Percentiles rank a stretch among this genome's conserved stretches.
Conservation (phyloP, 129 eudicot genomes). For the Helichrysum umbraculigerum region DNA sequence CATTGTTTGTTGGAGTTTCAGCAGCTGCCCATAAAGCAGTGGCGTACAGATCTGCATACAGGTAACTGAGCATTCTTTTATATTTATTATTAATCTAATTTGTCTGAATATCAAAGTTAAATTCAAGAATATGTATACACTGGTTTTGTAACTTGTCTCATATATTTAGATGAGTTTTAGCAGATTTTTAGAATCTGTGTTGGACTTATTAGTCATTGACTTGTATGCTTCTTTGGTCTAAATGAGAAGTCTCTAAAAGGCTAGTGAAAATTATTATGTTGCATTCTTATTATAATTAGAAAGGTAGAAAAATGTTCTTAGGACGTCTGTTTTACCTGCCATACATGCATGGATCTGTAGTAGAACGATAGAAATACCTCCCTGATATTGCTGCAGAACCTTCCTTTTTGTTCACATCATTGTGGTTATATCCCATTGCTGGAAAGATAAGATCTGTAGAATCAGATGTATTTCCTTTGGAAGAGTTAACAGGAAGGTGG, state of each 20-base stretch:
- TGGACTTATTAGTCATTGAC: not conserved
- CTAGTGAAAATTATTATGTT: not conserved
- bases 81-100: not conserved
- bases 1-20: conserved; percentile 73
- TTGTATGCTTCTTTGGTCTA: not conserved
- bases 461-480: conserved; percentile 38
- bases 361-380: conserved; percentile 71
- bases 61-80: conserved; percentile 48
- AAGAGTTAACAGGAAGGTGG: conserved; percentile 39
- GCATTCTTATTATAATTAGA: not conserved
- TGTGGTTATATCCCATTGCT: conserved; percentile 67
- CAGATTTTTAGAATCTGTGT: too few species aligned
- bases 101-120: not conserved
- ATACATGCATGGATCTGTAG: conserved; percentile 84
- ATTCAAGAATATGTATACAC: not conserved
- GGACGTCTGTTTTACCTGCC: conserved; percentile 56
- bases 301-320: not conserved
- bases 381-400: conserved; percentile 93
- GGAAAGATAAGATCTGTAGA: conserved; percentile 59
- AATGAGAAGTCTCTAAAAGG: not conserved
- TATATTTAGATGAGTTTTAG: too few species aligned
- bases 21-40: conserved; percentile 67
- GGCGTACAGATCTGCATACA: conserved; percentile 80
- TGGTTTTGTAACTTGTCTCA: not conserved
- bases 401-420: conserved; percentile 56